A percentile compares a stretch with the other conserved stretches of the same genome.
These are phyloP conservation scores for Cyclostephanos tholiformis DNA, from an alignment of 108 stramenopile genomes.

Conservation along the genomic window DNA sequence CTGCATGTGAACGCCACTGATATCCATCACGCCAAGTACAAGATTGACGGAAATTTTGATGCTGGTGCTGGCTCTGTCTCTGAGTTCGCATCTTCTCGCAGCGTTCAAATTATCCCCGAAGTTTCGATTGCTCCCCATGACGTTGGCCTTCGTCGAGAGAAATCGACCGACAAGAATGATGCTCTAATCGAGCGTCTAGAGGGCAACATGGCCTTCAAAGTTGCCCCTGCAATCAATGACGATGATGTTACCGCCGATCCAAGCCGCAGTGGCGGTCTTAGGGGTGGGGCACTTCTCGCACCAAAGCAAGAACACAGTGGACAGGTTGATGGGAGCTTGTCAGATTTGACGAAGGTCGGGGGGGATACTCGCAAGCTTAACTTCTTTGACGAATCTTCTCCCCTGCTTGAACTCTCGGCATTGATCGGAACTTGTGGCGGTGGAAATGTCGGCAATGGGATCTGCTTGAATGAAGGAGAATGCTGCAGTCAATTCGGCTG, in stretches of 20 bases:
- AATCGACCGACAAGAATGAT: neutral
- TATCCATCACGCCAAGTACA: neutral
- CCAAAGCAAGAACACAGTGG: neutral
- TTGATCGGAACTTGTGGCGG: slow-evolving; percentile 11
- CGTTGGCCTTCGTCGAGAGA: neutral
- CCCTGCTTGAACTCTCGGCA: neutral
- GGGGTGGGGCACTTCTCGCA: neutral
- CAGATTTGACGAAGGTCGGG: neutral
- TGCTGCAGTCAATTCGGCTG: slow-evolving; percentile 41
- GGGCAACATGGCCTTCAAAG: neutral
- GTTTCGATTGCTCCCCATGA: neutral
- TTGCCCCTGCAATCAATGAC: neutral
- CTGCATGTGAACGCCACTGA: neutral
- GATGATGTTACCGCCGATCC: neutral
- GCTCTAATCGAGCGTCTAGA: neutral
- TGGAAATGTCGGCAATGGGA: slow-evolving; percentile 24
- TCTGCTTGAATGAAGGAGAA: slow-evolving; percentile 20
- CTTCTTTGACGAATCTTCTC: neutral
- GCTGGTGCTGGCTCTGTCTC: neutral
- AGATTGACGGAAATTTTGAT: neutral
- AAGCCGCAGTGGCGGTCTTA: neutral
- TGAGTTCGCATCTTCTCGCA: neutral
- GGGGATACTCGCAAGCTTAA: neutral
- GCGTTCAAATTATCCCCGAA: neutral
- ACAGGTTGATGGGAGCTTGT: neutral